phyloP scores from a whole-genome alignment of 345 rosid species.

The Leavenworthia alabamica region DNA sequence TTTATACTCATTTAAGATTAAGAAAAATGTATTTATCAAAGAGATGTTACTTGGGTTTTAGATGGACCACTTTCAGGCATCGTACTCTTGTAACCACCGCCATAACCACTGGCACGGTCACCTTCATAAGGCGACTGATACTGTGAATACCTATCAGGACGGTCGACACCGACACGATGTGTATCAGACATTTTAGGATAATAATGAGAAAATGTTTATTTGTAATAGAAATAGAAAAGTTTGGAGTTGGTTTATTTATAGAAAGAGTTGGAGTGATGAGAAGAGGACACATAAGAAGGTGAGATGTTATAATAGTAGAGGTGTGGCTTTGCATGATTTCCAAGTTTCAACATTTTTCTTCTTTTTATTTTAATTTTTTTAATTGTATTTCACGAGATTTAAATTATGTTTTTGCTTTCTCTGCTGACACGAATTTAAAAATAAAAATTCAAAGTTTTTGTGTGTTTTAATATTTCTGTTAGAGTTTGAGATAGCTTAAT shows the following conservation, averaged over 20 bases:
- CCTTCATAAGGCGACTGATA: slow-evolving; percentile 30
- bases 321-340: slow-evolving; percentile 36
- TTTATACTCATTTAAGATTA: neutral
- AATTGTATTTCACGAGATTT: slow-evolving; percentile 4
- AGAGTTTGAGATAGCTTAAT: too few relatives aligned
- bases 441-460: too few relatives aligned
- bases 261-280: slow-evolving; percentile 11
- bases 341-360: slow-evolving; percentile 28
- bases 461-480: too few relatives aligned
- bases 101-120: neutral
- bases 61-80: slow-evolving; percentile 29
- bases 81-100: slow-evolving; percentile 23
- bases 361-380: neutral
- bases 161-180: slow-evolving; percentile 26
- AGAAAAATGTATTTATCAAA: neutral
- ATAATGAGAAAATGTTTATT: neutral
- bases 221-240: slow-evolving; percentile 7
- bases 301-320: slow-evolving; percentile 30
- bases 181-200: slow-evolving; percentile 23
- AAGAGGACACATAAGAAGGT: slow-evolving; percentile 29
- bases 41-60: slow-evolving; percentile 22
- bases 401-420: slow-evolving; percentile 25
- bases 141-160: slow-evolving; percentile 27
- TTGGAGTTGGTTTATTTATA: slow-evolving; percentile 13
- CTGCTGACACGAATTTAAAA: slow-evolving; percentile 18